Evolutionary conservation across 331 rosid genomes (phyloP).

Genomic region (Acacia pycnantha): DNA sequence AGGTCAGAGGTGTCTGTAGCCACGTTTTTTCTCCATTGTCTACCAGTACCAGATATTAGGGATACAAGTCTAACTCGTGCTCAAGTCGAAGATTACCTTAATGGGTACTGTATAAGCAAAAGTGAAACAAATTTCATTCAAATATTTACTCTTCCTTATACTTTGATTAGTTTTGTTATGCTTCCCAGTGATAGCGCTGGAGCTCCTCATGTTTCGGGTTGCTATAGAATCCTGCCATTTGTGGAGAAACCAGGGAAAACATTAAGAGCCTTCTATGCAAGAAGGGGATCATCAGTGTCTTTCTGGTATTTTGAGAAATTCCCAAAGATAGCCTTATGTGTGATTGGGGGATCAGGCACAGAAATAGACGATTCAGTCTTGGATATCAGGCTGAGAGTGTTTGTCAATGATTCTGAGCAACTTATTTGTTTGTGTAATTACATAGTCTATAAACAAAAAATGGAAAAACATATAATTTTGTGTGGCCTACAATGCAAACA

Average conservation of each 20-base stretch:
- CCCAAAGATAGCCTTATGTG: background rate
- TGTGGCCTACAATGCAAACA: background rate
- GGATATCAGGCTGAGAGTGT: background rate
- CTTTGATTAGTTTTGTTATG: background rate
- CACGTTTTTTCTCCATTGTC: background rate
- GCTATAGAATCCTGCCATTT: background rate
- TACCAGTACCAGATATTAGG: background rate
- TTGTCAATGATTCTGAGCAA: background rate
- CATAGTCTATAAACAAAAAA: background rate
- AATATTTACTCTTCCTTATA: background rate
- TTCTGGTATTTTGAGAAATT: background rate
- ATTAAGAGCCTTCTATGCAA: background rate
- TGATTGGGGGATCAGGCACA: background rate
- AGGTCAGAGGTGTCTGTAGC: background rate
- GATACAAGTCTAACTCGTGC: background rate
- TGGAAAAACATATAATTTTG: background rate
- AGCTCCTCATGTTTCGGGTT: no score
- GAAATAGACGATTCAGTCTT: background rate
- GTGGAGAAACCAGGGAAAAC: background rate
- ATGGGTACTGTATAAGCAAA: background rate
- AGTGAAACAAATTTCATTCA: background rate
- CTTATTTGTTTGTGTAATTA: background rate
- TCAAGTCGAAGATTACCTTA: background rate
- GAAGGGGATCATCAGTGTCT: background rate
- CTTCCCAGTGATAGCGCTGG: no score